phyloP scores from a whole-genome alignment of 345 rosid genomes.

The Raphanus sativus region DNA sequence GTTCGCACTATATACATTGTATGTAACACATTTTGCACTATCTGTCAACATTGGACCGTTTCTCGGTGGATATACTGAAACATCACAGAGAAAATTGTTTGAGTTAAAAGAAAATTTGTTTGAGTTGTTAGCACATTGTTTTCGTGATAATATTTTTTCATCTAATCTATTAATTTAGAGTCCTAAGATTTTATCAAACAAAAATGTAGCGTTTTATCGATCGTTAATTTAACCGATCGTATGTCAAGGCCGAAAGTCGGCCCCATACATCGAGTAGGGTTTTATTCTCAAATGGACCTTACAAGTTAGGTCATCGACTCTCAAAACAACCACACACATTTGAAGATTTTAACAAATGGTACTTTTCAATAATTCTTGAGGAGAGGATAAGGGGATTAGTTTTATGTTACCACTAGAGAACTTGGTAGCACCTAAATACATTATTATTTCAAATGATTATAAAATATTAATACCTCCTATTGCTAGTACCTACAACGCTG shows the following conservation, averaged over 20 bases:
- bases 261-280: not conserved
- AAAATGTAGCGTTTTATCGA: too few relatives aligned
- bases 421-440: slow-evolving; percentile 3
- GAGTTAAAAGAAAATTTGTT: not conserved
- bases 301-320: not conserved
- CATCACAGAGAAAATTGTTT: not conserved
- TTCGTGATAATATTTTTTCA: not conserved
- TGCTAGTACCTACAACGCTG: slow-evolving; percentile 19
- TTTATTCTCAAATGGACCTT: not conserved
- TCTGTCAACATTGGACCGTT: slow-evolving; percentile 10
- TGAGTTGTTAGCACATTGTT: slow-evolving; percentile 8
- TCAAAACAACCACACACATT: not conserved
- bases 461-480: slow-evolving; percentile 3
- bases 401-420: not conserved
- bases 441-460: not conserved
- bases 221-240: too few relatives aligned
- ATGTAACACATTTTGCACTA: slow-evolving; percentile 20
- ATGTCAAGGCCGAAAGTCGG: too few relatives aligned
- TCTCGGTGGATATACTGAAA: slow-evolving; percentile 23
- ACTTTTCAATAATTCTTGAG: not conserved
- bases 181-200: too few relatives aligned
- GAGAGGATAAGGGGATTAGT: not conserved
- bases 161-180: too few relatives aligned
- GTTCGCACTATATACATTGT: slow-evolving; percentile 14
- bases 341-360: not conserved